phyloP scores from a whole-genome alignment of 225 moss, liverwort and hornwort genomes.

The Climacium dendroides region DNA sequence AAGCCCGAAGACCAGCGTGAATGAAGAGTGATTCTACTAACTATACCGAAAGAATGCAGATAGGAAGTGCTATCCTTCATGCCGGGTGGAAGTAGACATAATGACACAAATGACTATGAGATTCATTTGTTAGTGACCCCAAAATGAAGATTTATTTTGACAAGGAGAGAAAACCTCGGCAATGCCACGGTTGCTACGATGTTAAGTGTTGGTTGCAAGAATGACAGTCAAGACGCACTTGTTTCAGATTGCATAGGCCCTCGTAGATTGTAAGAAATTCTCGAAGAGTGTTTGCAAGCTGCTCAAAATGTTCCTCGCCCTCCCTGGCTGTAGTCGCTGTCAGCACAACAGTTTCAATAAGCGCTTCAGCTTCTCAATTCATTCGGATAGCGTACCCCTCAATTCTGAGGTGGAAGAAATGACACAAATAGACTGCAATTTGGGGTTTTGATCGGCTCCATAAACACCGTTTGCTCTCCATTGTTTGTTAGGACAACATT shows the following conservation, averaged over 20 bases:
- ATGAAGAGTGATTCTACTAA: background rate
- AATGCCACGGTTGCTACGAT: background rate
- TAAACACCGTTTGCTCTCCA: background rate
- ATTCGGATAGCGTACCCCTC: background rate
- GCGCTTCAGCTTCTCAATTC: background rate
- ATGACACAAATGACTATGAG: background rate
- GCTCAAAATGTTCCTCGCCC: conserved; percentile 2
- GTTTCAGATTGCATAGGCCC: conserved; percentile 26
- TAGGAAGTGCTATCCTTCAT: background rate
- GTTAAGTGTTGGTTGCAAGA: background rate
- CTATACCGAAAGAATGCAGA: background rate
- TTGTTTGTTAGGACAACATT: background rate
- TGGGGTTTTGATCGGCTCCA: background rate
- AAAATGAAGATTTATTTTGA: background rate
- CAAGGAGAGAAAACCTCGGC: background rate
- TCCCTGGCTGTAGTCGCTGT: conserved; percentile 10
- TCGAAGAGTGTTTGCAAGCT: conserved; percentile 21
- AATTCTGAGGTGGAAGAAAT: background rate
- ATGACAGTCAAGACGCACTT: conserved; percentile 1
- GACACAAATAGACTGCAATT: background rate
- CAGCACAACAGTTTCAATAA: background rate
- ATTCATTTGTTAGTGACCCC: background rate
- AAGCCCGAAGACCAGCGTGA: background rate
- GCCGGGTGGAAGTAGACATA: background rate
- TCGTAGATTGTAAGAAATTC: conserved; percentile 29